phyloP scores from a whole-genome alignment of 495 filamentous ascomycete genomes.

The Letharia lupina region DNA sequence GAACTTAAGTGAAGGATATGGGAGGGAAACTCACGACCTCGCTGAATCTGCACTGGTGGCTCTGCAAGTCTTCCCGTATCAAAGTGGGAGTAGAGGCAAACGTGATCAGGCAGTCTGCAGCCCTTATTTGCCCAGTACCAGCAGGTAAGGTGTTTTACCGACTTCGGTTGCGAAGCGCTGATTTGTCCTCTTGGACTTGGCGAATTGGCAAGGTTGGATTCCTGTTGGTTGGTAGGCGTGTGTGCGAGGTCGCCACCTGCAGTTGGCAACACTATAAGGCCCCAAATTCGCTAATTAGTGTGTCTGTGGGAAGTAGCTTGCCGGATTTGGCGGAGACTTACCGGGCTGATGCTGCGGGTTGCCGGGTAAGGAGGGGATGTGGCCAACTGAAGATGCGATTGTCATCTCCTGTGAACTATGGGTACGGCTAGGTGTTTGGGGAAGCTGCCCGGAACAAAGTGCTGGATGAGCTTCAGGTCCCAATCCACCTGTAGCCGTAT shows the following conservation, averaged over 20 bases:
- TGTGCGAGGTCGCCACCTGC: too few relatives aligned
- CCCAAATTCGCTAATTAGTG: neutral
- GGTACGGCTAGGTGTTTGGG: neutral
- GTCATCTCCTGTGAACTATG: neutral
- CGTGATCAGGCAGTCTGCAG: conserved; percentile 18
- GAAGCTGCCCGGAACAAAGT: neutral
- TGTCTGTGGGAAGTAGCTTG: neutral
- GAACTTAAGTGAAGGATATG: neutral
- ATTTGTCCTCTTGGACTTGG: neutral
- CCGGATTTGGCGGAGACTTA: neutral
- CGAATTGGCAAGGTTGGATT: neutral
- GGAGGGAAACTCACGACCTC: conserved; percentile 18
- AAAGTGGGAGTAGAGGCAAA: conserved; percentile 25
- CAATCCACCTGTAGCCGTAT: too few relatives aligned
- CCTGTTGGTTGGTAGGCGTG: neutral
- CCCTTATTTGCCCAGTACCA: conserved; percentile 19
- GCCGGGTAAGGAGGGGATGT: neutral
- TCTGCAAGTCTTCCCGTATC: conserved; percentile 19
- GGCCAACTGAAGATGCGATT: neutral
- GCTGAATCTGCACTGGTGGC: conserved; percentile 17
- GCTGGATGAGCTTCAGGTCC: neutral
- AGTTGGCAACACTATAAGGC: neutral
- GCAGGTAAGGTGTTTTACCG: conserved; percentile 25
- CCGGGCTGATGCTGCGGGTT: neutral
- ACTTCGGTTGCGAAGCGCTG: neutral